Percentiles rank a stretch among this genome's conserved stretches.
These are phyloP conservation scores for Porcisia deanei DNA, from an alignment of 208 protist species.

Conservation along the genomic window DNA sequence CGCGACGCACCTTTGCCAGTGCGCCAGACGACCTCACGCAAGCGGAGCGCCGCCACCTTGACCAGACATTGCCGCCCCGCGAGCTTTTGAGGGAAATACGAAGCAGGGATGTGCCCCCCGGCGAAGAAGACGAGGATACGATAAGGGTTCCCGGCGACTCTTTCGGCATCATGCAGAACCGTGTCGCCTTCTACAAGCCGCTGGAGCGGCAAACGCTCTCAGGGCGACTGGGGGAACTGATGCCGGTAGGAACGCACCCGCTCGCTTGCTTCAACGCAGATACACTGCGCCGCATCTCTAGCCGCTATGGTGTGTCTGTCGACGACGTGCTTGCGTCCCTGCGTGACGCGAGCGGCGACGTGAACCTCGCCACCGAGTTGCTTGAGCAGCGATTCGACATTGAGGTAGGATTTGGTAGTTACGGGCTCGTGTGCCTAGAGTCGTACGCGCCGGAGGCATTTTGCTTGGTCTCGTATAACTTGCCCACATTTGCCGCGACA, in stretches of 20 bases:
- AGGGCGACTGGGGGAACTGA: slow-evolving; percentile 58
- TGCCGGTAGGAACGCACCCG: slow-evolving; percentile 65
- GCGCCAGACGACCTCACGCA: slow-evolving; percentile 37
- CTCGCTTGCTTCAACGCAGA: slow-evolving; percentile 52
- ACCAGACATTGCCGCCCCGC: slow-evolving; percentile 71
- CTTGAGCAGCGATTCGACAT: slow-evolving; percentile 54
- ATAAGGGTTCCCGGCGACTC: slow-evolving; percentile 80
- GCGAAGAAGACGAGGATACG: slow-evolving; percentile 46
- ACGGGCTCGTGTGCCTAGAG: slow-evolving; percentile 83
- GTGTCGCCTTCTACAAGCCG: slow-evolving; percentile 79
- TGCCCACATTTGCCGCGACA: slow-evolving; percentile 64
- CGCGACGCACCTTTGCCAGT: slow-evolving; percentile 3
- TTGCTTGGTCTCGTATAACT: slow-evolving; percentile 77
- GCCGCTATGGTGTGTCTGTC: slow-evolving; percentile 53
- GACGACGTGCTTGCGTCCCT: slow-evolving; percentile 58
- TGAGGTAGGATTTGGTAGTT: slow-evolving; percentile 58
- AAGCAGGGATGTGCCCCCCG: slow-evolving; percentile 34
- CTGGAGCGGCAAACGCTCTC: slow-evolving; percentile 40
- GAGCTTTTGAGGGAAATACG: slow-evolving; percentile 64
- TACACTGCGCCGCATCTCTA: slow-evolving; percentile 61
- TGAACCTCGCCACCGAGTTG: slow-evolving; percentile 66
- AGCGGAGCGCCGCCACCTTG: slow-evolving; percentile 63
- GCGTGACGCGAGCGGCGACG: slow-evolving; percentile 51
- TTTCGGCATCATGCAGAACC: slow-evolving; percentile 89
- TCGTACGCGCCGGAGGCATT: slow-evolving; percentile 86